Evolutionary conservation across 1,284 basidiomycete species (phyloP).

Genomic region (Austroboletus niveus): DNA sequence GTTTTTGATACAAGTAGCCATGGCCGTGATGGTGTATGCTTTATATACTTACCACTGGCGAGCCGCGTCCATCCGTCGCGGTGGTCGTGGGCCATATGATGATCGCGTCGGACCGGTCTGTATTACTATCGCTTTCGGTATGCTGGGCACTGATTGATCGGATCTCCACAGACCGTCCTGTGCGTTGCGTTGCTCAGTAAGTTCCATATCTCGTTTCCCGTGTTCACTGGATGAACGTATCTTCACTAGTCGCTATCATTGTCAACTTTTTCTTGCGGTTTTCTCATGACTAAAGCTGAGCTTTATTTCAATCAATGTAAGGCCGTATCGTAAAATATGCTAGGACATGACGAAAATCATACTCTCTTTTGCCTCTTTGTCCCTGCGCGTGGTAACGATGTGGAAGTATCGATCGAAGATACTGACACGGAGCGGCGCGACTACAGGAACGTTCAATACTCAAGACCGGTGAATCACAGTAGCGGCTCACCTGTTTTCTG

Average conservation of each 20-base stretch:
- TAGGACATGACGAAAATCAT: conserved; percentile 24
- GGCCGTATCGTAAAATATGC: conserved; percentile 5
- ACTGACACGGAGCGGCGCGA: conserved; percentile 58
- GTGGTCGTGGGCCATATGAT: conserved; percentile 94
- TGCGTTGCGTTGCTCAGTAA: conserved; percentile 82
- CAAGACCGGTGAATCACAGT: background rate
- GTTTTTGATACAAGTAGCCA: conserved; percentile 53
- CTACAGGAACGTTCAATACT: conserved; percentile 33
- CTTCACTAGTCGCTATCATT: conserved; percentile 72
- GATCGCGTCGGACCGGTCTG: conserved; percentile 86
- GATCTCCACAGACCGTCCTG: conserved; percentile 66
- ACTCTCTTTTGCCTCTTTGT: conserved; percentile 59
- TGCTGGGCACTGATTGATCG: conserved; percentile 10
- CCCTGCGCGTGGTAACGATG: conserved; percentile 46
- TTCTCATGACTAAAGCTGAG: conserved; percentile 37
- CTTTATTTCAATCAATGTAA: conserved; percentile 16
- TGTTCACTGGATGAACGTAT: background rate
- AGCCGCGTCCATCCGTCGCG: conserved; percentile 87
- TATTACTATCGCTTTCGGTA: conserved; percentile 19
- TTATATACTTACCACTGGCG: conserved; percentile 96
- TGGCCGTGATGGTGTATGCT: conserved; percentile 97
- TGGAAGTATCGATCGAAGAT: conserved; percentile 65
- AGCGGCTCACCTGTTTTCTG: conserved; percentile 53
- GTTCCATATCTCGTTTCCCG: conserved; percentile 22
- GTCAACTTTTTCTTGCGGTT: conserved; percentile 89